Conservation (phyloP, 2,329 filamentous ascomycete genomes). For the Plectosphaerella cucumerina region DNA sequence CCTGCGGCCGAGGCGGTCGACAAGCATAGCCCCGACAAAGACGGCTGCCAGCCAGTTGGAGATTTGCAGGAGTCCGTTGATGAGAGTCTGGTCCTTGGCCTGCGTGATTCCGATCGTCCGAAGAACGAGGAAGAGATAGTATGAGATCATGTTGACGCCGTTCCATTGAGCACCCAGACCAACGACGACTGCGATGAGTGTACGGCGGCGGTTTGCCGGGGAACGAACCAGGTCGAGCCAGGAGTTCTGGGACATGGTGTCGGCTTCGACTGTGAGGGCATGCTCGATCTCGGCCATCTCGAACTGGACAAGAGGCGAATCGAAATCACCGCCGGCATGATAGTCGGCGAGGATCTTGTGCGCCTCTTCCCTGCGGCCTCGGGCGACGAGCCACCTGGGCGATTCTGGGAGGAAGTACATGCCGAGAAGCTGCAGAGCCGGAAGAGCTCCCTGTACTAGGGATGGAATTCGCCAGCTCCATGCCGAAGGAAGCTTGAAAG, state of each 20-base stretch:
- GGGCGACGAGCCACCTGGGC: slow-evolving; percentile 11
- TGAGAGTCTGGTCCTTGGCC: slow-evolving; percentile 29
- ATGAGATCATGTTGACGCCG: slow-evolving; percentile 29
- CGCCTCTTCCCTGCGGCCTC: slow-evolving; percentile 4
- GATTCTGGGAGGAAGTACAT: slow-evolving; percentile 22
- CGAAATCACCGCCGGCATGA: slow-evolving; percentile 25
- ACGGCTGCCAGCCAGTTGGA: slow-evolving; percentile 10
- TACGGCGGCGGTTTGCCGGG: slow-evolving; percentile 21
- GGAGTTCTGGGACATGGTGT: background rate
- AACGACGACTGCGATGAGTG: slow-evolving; percentile 17
- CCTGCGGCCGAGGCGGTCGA: slow-evolving; percentile 24
- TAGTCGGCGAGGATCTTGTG: slow-evolving; percentile 11
- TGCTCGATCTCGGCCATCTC: slow-evolving; percentile 35
- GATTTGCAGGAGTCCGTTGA: slow-evolving; percentile 28
- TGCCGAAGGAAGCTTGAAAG: slow-evolving; percentile 14
- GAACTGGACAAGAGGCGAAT: slow-evolving; percentile 32
- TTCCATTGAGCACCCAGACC: slow-evolving; percentile 22
- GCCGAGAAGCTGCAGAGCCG: slow-evolving; percentile 16
- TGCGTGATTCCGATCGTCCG: slow-evolving; percentile 23
- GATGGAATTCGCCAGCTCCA: slow-evolving; percentile 24
- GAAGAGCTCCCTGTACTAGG: slow-evolving; percentile 18
- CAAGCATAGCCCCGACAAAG: slow-evolving; percentile 16
- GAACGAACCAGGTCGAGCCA: slow-evolving; percentile 17
- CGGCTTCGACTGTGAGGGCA: slow-evolving; percentile 8
- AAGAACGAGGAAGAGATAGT: slow-evolving; percentile 32